These are phyloP conservation scores for Pichia exigua DNA, from an alignment of 805 yeast genomes.

Conservation along the genomic window DNA sequence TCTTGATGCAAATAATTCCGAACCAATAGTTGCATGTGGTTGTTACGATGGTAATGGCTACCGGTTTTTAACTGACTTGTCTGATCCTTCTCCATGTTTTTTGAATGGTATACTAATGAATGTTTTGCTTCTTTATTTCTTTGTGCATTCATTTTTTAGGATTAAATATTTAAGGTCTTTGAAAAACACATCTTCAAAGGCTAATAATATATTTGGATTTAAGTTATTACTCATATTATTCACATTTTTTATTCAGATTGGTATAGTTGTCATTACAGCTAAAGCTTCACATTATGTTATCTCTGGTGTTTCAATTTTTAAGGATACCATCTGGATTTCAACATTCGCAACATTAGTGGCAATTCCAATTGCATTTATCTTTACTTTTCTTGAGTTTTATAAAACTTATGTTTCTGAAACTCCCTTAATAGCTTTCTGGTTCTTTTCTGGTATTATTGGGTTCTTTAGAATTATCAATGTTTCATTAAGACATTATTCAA, in stretches of 20 bases:
- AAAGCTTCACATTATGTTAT: slow-evolving; percentile 10
- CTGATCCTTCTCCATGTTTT: slow-evolving; percentile 47
- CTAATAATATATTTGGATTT: slow-evolving; percentile 34
- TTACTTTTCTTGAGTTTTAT: slow-evolving; percentile 68
- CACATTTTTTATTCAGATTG: slow-evolving; percentile 33
- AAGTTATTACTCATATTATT: slow-evolving; percentile 34
- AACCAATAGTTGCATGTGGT: slow-evolving; percentile 14
- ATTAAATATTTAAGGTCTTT: slow-evolving; percentile 27
- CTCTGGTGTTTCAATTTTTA: slow-evolving; percentile 19
- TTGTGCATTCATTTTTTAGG: slow-evolving; percentile 32
- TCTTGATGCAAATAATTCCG: not conserved
- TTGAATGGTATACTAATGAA: slow-evolving; percentile 37
- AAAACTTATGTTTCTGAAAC: slow-evolving; percentile 61
- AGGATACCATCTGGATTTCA: slow-evolving; percentile 25
- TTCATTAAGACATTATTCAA: slow-evolving; percentile 29
- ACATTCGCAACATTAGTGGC: slow-evolving; percentile 32
- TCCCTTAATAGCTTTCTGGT: slow-evolving; percentile 68
- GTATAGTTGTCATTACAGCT: slow-evolving; percentile 14
- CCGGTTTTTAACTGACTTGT: slow-evolving; percentile 32
- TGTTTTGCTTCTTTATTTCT: slow-evolving; percentile 28
- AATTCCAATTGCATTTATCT: slow-evolving; percentile 40
- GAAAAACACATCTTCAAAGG: slow-evolving; percentile 24
- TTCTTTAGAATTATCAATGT: slow-evolving; percentile 37
- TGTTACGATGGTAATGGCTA: slow-evolving; percentile 37
- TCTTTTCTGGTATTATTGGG: slow-evolving; percentile 43